Evolutionary conservation across 768 basidiomycete species (phyloP), one percentile per base, ranked within the genome.

Genomic region (Lentinula boryana): DNA sequence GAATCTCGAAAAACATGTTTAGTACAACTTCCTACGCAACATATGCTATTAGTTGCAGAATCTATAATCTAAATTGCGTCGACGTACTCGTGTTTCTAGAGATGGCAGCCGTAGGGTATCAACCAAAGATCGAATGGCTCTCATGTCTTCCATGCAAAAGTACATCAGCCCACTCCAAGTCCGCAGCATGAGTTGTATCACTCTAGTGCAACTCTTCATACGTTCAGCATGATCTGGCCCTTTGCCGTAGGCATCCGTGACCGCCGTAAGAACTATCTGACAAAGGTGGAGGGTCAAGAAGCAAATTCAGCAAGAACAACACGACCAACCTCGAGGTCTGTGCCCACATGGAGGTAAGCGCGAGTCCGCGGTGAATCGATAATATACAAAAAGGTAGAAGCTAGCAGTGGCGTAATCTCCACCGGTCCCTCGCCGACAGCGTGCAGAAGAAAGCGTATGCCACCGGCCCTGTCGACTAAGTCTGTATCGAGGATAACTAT

Each of bases 151-250:
- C 83, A 95, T 86, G 71, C 93, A 96, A 66, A 96, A 87, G 70
- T 96, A 98, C 83, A 98, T 87, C 27, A 98, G 70, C 10, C 95
- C 96, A 67, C 93, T 89, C 95, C 95, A 99, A 12, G 91, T 93
- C 56, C 89, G 84, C 56, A 99, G 71, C 84, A 97, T 89, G 46
- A 88, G 77, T 58, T 88, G 85, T 38, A 96, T 85, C 57, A 95
- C 84, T 65, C 83, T 87, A 6, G 88, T 83, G 64, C 87, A 89
- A 10, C 86, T 84, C 64, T 85, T 82, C 78, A 98, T 87, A 50
- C 87, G 81, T 15, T 95, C 93, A 2, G 84, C 80, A 66, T 94
- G 87, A 44, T 88, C 87, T 9, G 83, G 70, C 0, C 88, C 87
- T 65, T 91, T 93, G 1, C 92, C 92, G 66, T 95, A 95, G 0